Evolutionary conservation across 768 basidiomycete species (phyloP).

Genomic region (Xanthoconium stramineum): DNA sequence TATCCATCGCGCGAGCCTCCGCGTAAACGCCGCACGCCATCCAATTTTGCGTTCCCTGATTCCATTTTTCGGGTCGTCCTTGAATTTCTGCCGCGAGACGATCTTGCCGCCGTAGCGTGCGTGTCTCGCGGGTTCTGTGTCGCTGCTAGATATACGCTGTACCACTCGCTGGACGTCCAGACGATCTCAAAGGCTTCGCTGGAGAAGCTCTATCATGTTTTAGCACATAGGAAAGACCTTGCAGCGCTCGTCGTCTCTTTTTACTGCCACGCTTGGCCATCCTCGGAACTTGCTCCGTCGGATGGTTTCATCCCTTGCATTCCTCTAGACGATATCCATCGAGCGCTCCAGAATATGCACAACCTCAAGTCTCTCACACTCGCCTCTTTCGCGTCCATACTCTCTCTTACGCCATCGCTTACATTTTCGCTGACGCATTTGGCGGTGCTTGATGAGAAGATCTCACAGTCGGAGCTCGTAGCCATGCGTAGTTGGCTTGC

Average conservation of each 20-base stretch:
- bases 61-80: constrained; percentile 21
- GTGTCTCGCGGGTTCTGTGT: constrained; percentile 23
- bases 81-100: constrained; percentile 15
- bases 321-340: constrained; percentile 19
- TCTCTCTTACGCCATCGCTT: constrained; percentile 18
- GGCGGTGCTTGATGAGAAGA: constrained; percentile 26
- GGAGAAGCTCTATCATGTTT: constrained; percentile 16
- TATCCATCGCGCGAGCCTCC: neutral
- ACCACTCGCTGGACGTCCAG: constrained; percentile 21
- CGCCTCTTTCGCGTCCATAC: constrained; percentile 23
- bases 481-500: constrained; percentile 23
- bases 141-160: constrained; percentile 21
- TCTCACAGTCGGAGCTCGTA: constrained; percentile 22
- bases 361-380: constrained; percentile 28
- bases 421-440: constrained; percentile 23
- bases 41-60: constrained; percentile 12
- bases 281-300: constrained; percentile 3
- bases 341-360: constrained; percentile 28
- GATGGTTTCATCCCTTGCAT: constrained; percentile 6
- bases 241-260: constrained; percentile 25
- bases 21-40: neutral
- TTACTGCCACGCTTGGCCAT: constrained; percentile 22
- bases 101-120: constrained; percentile 22
- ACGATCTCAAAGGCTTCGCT: constrained; percentile 8
- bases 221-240: constrained; percentile 20